A percentile compares a stretch with the other conserved stretches of the same genome.
Evolutionary conservation across 2,329 filamentous ascomycete species (phyloP).

Genomic region (Colletotrichum tropicale): DNA sequence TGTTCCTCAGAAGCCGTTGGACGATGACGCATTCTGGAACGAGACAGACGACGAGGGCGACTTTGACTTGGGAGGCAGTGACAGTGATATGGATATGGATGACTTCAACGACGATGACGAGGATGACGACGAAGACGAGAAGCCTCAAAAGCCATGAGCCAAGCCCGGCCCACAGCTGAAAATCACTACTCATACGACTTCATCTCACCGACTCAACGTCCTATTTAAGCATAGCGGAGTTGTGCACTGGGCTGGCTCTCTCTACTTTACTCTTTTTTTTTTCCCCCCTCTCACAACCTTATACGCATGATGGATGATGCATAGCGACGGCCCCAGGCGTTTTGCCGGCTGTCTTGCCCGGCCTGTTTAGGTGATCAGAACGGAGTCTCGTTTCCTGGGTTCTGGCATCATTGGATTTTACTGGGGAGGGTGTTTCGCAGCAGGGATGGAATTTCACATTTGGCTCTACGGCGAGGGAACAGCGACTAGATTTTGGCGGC

Average conservation of each 20-base stretch:
- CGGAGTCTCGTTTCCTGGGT: conserved; percentile 10
- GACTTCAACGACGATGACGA: conserved; percentile 65
- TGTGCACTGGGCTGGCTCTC: background rate
- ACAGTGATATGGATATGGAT: conserved; percentile 67
- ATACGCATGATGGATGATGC: conserved; percentile 18
- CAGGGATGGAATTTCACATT: background rate
- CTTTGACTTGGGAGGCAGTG: conserved; percentile 69
- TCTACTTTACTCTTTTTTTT: background rate
- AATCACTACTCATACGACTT: background rate
- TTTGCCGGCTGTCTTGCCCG: conserved; percentile 14
- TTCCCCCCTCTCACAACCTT: background rate
- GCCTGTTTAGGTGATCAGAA: conserved; percentile 8
- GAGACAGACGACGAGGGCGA: conserved; percentile 79
- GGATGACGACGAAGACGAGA: conserved; percentile 59
- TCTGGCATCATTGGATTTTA: conserved; percentile 19
- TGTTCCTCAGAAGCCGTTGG: conserved; percentile 62
- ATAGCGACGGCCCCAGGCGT: conserved; percentile 24
- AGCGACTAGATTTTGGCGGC: background rate
- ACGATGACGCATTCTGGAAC: conserved; percentile 84
- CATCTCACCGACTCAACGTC: background rate
- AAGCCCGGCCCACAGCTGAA: background rate
- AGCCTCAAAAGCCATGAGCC: background rate
- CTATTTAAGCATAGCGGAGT: background rate
- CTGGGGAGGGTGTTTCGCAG: conserved; percentile 2
- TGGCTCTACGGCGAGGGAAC: background rate